A percentile compares a stretch with the other conserved stretches of the same genome.
These are phyloP conservation scores for Cryphonectria radicalis DNA, from an alignment of 2,329 filamentous ascomycete species.

Conservation along the genomic window DNA sequence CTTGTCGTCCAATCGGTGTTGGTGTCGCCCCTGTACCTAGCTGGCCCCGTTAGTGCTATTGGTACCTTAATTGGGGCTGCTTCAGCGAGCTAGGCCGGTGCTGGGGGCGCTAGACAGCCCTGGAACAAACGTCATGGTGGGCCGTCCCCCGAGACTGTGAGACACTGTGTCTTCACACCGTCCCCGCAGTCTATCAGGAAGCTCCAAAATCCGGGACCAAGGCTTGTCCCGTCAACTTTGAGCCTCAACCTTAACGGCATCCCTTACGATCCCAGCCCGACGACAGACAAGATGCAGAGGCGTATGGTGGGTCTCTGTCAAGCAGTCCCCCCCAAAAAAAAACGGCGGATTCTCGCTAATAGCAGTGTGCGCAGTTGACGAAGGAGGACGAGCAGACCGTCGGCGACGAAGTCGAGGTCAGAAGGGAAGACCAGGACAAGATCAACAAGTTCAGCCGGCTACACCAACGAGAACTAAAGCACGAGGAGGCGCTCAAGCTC, in stretches of 20 bases:
- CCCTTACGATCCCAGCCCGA: neutral
- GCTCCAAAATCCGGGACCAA: neutral
- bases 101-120: slow-evolving; percentile 11
- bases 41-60: neutral
- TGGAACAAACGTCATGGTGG: slow-evolving; percentile 17
- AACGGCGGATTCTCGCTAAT: slow-evolving; percentile 25
- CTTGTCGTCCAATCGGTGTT: slow-evolving; percentile 20
- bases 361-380: slow-evolving; percentile 66
- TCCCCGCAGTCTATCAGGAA: slow-evolving; percentile 23
- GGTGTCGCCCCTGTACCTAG: neutral
- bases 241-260: slow-evolving; percentile 2
- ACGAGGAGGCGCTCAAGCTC: slow-evolving; percentile 79
- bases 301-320: slow-evolving; percentile 57
- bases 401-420: slow-evolving; percentile 87
- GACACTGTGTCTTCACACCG: slow-evolving; percentile 22
- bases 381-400: slow-evolving; percentile 86
- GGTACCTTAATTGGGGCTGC: neutral
- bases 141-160: neutral
- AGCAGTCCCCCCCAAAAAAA: accelerated
- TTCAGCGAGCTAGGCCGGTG: no score
- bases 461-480: slow-evolving; percentile 78
- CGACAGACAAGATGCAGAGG: slow-evolving; percentile 50
- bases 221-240: neutral
- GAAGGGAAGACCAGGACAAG: slow-evolving; percentile 96
- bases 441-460: slow-evolving; percentile 97